A percentile compares a stretch with the other conserved stretches of the same genome.
Evolutionary conservation across 1,284 basidiomycete species (phyloP).

Genomic region (Melampsora larici-populina): DNA sequence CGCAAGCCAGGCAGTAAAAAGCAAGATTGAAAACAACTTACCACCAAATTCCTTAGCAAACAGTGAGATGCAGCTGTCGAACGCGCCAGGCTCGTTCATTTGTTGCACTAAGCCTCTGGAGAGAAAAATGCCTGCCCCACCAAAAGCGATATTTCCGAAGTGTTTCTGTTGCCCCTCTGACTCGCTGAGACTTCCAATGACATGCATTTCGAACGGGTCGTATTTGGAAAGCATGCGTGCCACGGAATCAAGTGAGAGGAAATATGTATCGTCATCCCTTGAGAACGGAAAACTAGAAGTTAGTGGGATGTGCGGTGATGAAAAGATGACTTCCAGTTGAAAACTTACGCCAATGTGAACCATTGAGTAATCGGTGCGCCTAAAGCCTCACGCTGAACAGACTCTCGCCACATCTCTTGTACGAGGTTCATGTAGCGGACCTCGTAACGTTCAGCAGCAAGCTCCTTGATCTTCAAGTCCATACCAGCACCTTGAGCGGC

Average conservation of each 20-base stretch:
- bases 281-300: neutral
- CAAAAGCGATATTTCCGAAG: conserved; percentile 48
- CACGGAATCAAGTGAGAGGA: conserved; percentile 46
- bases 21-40: neutral
- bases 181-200: conserved; percentile 48
- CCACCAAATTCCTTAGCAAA: conserved; percentile 32
- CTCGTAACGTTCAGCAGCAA: conserved; percentile 47
- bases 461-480: conserved; percentile 45
- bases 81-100: conserved; percentile 47
- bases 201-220: conserved; percentile 36
- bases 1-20: neutral
- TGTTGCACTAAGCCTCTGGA: conserved; percentile 44
- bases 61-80: conserved; percentile 36
- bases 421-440: conserved; percentile 47
- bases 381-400: conserved; percentile 29
- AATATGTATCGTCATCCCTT: conserved; percentile 50
- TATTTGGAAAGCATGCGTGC: conserved; percentile 44
- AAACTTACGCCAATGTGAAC: conserved; percentile 48
- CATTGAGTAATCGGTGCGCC: conserved; percentile 46
- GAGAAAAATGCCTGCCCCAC: conserved; percentile 48
- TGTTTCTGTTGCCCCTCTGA: conserved; percentile 43
- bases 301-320: neutral
- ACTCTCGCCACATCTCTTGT: conserved; percentile 47
- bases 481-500: conserved; percentile 47
- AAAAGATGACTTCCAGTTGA: too few relatives aligned